Evolutionary conservation across 495 filamentous ascomycete genomes (phyloP).

Genomic region (Xylaria nigripes): DNA sequence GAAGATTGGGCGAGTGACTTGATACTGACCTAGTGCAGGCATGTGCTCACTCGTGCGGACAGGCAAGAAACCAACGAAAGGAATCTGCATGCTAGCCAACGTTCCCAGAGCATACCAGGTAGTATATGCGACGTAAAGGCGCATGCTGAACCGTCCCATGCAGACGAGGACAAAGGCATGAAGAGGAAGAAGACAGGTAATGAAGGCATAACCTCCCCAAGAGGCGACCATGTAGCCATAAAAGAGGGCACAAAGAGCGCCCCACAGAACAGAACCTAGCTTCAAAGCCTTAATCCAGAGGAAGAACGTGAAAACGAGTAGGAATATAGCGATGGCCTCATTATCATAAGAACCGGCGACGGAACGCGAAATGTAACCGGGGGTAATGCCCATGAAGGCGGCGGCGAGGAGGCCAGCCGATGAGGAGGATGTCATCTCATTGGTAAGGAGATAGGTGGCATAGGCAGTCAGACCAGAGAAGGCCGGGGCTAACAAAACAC

Average conservation of each 20-base stretch:
- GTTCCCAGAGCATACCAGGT: constrained; percentile 98
- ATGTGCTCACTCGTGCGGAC: constrained; percentile 98
- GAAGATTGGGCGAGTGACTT: not conserved
- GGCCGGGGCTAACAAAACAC: constrained; percentile 88
- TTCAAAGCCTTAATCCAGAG: constrained; percentile 99
- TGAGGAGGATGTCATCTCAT: constrained; percentile 86
- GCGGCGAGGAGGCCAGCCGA: constrained; percentile 94
- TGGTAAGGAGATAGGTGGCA: constrained; percentile 91
- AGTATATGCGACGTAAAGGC: constrained; percentile 91
- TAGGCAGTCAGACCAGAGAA: constrained; percentile 94
- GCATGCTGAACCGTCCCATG: constrained; percentile 93
- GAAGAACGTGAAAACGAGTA: constrained; percentile 97
- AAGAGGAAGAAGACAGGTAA: constrained; percentile 93
- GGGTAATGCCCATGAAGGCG: constrained; percentile 93
- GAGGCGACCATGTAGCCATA: constrained; percentile 99
- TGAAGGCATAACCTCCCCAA: constrained; percentile 99
- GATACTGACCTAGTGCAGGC: constrained; percentile 75
- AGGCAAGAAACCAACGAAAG: constrained; percentile 95
- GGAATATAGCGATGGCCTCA: constrained; percentile 98
- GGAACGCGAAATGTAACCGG: constrained; percentile 94
- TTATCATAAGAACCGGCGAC: constrained; percentile 99
- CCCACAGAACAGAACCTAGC: constrained; percentile 92
- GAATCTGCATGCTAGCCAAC: constrained; percentile 98
- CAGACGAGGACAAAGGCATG: constrained; percentile 91
- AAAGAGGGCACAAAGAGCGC: constrained; percentile 86